Evolutionary conservation across 768 basidiomycete species (phyloP), one percentile per base, ranked within the genome.

Genomic region (Atractiella rhizophila): DNA sequence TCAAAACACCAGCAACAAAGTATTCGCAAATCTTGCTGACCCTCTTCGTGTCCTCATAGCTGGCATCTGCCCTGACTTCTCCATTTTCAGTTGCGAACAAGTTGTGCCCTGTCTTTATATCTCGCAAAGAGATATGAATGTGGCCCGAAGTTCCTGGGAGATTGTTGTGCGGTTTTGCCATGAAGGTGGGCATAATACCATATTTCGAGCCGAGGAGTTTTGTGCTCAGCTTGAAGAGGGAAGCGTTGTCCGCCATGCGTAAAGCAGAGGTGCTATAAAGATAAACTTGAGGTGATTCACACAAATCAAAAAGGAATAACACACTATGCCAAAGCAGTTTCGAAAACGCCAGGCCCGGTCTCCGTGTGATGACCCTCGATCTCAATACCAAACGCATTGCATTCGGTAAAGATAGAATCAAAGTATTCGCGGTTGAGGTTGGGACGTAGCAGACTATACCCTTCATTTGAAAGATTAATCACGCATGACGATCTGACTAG

Each of bases 81-180:
- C 83, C 72, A 3, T 74, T 65, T 0, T 68, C 60, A 15, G 77
- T 62, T 1, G 81, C 76, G 51, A 98, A 98, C 6, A 78, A 53
- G 55, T 85, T 96, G 45, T 58, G 65, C 2, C 81, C 85, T 15
- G 13, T 64, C 54, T 26, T 51, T 18, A 48, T 46, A 48, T 80
- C 68, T 37, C 73, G 67, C 27, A 98, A 59, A 0, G 82, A 88
- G 37, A 94, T 79, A 53, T 98, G 91, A 2, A 79, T 74, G 57
- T 98, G 91, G 3, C 88, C 91, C 48, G 82, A 85, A 56, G 82
- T 86, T 3, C 91, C 91, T 27, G 91, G 86, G 48, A 94, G 69
- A 78, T 91, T 50, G 7, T 39, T 37, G 38, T 55, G 47, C 10
- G 53, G 53, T 28, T 94, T 94, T 0, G 86, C 85, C 88, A 94